A percentile compares a stretch with the other conserved stretches of the same genome.
Evolutionary conservation across 495 filamentous ascomycete genomes (phyloP).

Genomic region (Podospora australis): DNA sequence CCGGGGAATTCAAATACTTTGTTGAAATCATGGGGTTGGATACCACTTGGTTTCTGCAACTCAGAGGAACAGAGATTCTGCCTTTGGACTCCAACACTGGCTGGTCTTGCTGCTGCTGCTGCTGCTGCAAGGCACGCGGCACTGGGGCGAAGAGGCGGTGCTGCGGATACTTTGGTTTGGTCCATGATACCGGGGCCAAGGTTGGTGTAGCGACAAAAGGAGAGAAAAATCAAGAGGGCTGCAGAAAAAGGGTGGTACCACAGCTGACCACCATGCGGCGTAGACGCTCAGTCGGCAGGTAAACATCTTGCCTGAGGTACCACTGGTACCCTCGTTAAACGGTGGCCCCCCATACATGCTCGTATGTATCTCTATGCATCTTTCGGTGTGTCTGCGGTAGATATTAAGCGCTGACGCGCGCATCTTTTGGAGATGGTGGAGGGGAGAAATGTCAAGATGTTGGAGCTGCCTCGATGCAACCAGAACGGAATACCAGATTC

Average conservation of each 20-base stretch:
- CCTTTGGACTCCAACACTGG: neutral
- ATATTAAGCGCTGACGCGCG: constrained; percentile 7
- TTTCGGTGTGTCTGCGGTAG: neutral
- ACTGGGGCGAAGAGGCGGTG: constrained; percentile 2
- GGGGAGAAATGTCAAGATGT: neutral
- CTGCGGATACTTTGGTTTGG: neutral
- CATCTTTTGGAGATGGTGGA: neutral
- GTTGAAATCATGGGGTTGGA: neutral
- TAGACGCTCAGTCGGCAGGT: neutral
- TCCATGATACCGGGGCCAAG: constrained; percentile 1
- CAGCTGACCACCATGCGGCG: constrained; percentile 6
- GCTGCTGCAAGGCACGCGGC: neutral
- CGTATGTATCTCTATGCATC: too few relatives aligned
- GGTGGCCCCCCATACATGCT: neutral
- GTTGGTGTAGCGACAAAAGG: neutral
- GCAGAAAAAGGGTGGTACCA: constrained; percentile 3
- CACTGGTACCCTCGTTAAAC: neutral
- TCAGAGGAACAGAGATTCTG: constrained; percentile 2
- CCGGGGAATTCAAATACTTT: neutral
- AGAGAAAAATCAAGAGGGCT: too few relatives aligned
- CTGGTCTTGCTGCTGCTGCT: neutral
- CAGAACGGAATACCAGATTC: neutral
- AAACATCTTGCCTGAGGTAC: neutral
- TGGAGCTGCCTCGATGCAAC: neutral
- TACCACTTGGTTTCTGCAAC: neutral